Percentiles rank a stretch among this genome's conserved stretches.
These are phyloP conservation scores for Pythium dissotocum DNA, from an alignment of 352 stramenopile genomes.

Conservation along the genomic window DNA sequence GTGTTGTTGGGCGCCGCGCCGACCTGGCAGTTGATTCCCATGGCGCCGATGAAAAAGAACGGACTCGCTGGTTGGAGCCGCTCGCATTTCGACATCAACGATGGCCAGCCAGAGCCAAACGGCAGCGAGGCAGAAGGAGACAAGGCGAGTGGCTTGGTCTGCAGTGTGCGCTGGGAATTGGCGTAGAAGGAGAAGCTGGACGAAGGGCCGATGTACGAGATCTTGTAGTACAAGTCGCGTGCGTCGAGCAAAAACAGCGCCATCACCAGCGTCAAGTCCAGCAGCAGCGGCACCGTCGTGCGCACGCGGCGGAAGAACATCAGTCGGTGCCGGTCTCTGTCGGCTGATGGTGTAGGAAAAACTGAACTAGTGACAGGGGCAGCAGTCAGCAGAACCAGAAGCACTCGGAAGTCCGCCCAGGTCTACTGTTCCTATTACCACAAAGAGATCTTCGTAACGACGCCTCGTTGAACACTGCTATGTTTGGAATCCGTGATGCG, in stretches of 20 bases:
- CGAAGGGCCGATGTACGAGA: conserved; percentile 42
- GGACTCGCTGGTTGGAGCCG: not conserved
- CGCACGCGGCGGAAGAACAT: conserved; percentile 7
- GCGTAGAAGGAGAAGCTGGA: conserved; percentile 40
- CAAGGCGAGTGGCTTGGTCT: conserved; percentile 4
- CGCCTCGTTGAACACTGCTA: too few relatives aligned
- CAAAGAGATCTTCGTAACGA: too few relatives aligned
- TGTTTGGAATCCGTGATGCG: too few relatives aligned
- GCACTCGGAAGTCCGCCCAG: too few relatives aligned
- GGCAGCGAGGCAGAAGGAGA: not conserved
- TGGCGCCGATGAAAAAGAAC: conserved; percentile 20
- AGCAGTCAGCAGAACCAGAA: too few relatives aligned
- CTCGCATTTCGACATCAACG: conserved; percentile 13
- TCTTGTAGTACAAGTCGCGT: conserved; percentile 58
- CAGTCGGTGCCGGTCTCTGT: too few relatives aligned
- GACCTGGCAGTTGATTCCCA: conserved; percentile 18
- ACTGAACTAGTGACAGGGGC: too few relatives aligned
- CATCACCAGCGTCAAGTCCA: conserved; percentile 21
- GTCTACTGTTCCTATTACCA: too few relatives aligned
- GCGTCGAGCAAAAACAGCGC: conserved; percentile 30
- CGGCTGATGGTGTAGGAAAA: too few relatives aligned
- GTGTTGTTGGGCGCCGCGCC: not conserved
- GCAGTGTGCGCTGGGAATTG: conserved; percentile 22
- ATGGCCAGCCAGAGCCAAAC: conserved; percentile 15
- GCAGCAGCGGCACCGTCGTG: conserved; percentile 15